Evolutionary conservation across 306 rosid genomes (phyloP), one percentile per base, ranked within the genome.

Genomic region (Herpetospermum pedunculosum): DNA sequence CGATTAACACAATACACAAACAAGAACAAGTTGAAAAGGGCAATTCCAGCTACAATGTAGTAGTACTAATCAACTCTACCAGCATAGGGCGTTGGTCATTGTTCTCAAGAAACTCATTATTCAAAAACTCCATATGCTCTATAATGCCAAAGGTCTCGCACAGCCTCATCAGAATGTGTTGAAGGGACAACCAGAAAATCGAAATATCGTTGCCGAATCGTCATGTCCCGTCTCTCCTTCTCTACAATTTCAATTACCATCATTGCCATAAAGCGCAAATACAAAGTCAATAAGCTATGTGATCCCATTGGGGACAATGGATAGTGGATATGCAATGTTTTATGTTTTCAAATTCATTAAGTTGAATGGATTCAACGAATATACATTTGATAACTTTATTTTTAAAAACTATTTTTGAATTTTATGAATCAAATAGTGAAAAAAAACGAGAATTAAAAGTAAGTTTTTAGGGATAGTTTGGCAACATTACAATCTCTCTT

Each of bases 31-130:
- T 90, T 90, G 25, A 88, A 4, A 5, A 49, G 80, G 6, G 87
- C 88, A 5, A 82, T 55, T 5, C 52, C 89, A 0, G 89, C 96
- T 0, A 88, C 0, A 5, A 90, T 76, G 19, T 71, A 92, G 77
- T 88, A 92, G 62, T 87, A 92, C 50, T 83, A 83, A 64, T 92
- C 98, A 5, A 90, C 40, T 54, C 92, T 87, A 6, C 96, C 98
- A 5, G 2, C 73, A 6, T 90, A 90, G 81, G 0, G 96, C 74
- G 73, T 90, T 92, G 1, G 88, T 90, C 13, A 85, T 62, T 50
- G 92, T 88, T 23, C 87, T 87, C 87, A 88, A 83, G 92, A 32
- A 87, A 87, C 77, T 91, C 87, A 63, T 69, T 70, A 41, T 88
- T 88, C 57, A 75, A 87, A 41, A 91, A 91, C 70, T 91, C 96